phyloP scores from a whole-genome alignment of 306 rosid genomes.

The Adenanthera pavonina region DNA sequence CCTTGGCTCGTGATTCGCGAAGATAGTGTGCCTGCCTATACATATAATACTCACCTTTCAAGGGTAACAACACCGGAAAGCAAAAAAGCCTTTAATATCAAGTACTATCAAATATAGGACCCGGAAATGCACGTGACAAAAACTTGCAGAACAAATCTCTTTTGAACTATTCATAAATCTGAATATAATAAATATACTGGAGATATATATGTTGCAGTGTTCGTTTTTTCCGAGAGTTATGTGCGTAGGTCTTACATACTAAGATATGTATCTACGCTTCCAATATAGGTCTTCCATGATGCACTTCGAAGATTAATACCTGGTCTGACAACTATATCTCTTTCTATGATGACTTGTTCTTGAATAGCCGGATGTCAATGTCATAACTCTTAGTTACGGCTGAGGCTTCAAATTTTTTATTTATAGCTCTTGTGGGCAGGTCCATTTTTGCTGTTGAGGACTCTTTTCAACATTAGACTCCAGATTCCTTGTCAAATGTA shows the following conservation, averaged over 20 bases:
- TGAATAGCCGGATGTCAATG: slow-evolving; percentile 29
- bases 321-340: slow-evolving; percentile 18
- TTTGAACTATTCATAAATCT: neutral
- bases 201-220: neutral
- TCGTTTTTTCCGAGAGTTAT: neutral
- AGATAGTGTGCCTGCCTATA: too few relatives aligned
- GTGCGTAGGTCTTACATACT: neutral
- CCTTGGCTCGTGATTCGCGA: too few relatives aligned
- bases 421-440: slow-evolving; percentile 42
- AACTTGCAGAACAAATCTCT: neutral
- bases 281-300: slow-evolving; percentile 1
- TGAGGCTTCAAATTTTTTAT: slow-evolving; percentile 33
- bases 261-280: too few relatives aligned
- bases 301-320: slow-evolving; percentile 19
- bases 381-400: slow-evolving; percentile 29
- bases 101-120: too few relatives aligned
- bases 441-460: slow-evolving; percentile 33
- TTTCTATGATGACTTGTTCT: slow-evolving; percentile 11
- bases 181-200: neutral
- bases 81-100: too few relatives aligned
- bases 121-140: too few relatives aligned
- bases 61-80: too few relatives aligned
- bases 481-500: slow-evolving; percentile 25
- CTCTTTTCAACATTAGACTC: slow-evolving; percentile 27
- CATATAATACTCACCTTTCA: too few relatives aligned